Evolutionary conservation across 2,329 filamentous ascomycete genomes (phyloP).

Genomic region (Fusarium bactridioides): DNA sequence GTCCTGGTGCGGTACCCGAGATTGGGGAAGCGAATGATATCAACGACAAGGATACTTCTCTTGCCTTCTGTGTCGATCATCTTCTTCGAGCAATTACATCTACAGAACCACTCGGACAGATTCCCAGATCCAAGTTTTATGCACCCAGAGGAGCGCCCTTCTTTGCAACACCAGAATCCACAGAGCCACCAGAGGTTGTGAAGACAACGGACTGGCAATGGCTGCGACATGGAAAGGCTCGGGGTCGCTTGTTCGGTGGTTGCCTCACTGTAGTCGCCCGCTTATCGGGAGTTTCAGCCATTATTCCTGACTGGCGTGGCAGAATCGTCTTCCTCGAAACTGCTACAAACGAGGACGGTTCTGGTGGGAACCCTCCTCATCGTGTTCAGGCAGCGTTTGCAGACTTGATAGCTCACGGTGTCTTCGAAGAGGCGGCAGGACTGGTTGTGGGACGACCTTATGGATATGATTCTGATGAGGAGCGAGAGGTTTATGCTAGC

Average conservation of each 20-base stretch:
- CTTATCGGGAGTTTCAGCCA: constrained; percentile 44
- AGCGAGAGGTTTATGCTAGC: constrained; percentile 40
- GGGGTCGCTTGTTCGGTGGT: constrained; percentile 55
- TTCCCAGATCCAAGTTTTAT: constrained; percentile 46
- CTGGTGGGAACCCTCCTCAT: constrained; percentile 27
- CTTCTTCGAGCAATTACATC: constrained; percentile 45
- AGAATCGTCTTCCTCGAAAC: constrained; percentile 54
- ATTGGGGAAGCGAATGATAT: constrained; percentile 44
- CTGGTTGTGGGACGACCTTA: constrained; percentile 53
- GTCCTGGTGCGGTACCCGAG: constrained; percentile 50
- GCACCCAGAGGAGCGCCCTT: constrained; percentile 36
- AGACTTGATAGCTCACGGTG: constrained; percentile 52
- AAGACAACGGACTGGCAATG: constrained; percentile 47
- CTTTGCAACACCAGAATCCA: constrained; percentile 34
- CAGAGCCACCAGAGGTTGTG: constrained; percentile 41
- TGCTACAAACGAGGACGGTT: constrained; percentile 43
- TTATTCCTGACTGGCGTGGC: constrained; percentile 50
- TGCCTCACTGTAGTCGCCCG: constrained; percentile 53
- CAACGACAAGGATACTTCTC: constrained; percentile 38
- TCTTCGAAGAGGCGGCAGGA: constrained; percentile 52
- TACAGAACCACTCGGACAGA: constrained; percentile 40
- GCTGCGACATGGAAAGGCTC: constrained; percentile 46
- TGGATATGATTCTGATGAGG: constrained; percentile 48
- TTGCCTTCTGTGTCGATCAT: constrained; percentile 44
- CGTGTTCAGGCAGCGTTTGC: constrained; percentile 48